Evolutionary conservation across 306 rosid species (phyloP).

Genomic region (Dalbergia cochinchinensis): DNA sequence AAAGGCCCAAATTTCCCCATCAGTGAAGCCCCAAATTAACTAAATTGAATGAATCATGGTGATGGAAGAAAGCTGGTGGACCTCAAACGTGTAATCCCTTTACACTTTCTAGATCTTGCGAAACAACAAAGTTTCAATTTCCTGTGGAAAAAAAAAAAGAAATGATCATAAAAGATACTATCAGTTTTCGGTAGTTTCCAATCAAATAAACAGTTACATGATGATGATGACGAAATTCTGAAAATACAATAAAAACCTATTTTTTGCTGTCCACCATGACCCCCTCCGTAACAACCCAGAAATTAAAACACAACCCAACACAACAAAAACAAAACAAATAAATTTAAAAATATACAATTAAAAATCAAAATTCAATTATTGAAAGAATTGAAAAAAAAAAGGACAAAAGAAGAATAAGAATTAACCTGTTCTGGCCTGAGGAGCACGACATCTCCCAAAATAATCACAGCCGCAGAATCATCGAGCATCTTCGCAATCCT

Average conservation of each 20-base stretch:
- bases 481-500: conserved; percentile 73
- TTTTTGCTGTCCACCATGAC: conserved; percentile 54
- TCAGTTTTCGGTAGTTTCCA: conserved; percentile 64
- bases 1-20: background rate
- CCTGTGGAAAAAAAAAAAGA: conserved; percentile 60
- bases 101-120: conserved; percentile 64
- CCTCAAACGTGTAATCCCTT: conserved; percentile 67
- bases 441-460: conserved; percentile 75
- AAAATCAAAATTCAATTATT: background rate
- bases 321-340: background rate
- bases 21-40: conserved; percentile 24
- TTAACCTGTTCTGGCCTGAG: conserved; percentile 86
- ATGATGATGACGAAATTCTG: background rate
- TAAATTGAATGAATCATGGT: conserved; percentile 41
- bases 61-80: conserved; percentile 52
- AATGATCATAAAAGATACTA: conserved; percentile 59
- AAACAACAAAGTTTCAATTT: conserved; percentile 71
- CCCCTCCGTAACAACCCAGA: conserved; percentile 49
- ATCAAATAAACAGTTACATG: conserved; percentile 27
- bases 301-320: conserved; percentile 29
- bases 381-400: background rate
- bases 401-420: background rate
- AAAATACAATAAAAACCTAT: conserved; percentile 37
- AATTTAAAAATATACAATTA: background rate
- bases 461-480: conserved; percentile 73